Evolutionary conservation across 1,284 basidiomycete species (phyloP), one percentile per base, ranked within the genome.

Genomic region (Cutaneotrichosporon cavernicola): DNA sequence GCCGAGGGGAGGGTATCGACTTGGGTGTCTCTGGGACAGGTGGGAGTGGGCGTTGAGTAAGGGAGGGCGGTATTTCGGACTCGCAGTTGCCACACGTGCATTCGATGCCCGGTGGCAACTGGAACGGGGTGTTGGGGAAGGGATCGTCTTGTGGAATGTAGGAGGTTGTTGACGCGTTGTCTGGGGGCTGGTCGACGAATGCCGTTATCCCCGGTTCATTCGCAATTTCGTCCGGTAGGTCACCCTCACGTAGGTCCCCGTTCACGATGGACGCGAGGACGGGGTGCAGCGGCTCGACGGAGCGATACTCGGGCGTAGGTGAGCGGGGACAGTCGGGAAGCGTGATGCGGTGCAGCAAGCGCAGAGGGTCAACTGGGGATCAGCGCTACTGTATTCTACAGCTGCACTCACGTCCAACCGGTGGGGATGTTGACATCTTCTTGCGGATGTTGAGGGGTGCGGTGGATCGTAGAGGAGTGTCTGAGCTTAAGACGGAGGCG

Each of bases 391-490:
- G 8, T n/a, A 18, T 7, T 4, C 3, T 46, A 6, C 5, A 43
- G 40, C 40, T 43, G 14, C 16, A 52, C 51, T 53, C 51, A 53
- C 51, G 18, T 5, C 31, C 30, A 31, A 14, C 30, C 2, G 51
- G 13, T 18, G 31, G 51, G 30, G 31, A 34, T 5, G 30, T 46
- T 9, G 43, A 46, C 43, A 46, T n/a, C 51, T 53, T 53, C 51
- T 53, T 53, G 51, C 51, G 31, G 14, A 53, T 53, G 30, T 53
- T 53, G 30, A 53, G 51, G 18, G 51, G 51, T 10, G 51, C 14
- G 13, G 51, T 53, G 5, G 16, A 13, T 14, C 31, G 16, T 30
- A 32, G 5, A 16, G 50, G 14, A 6, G 26, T 10, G 26, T 52
- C 50, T 31, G 40, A 13, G 14, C 34, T 13, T 36, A 14, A 18